These are phyloP conservation scores for Camelina neglecta DNA, from an alignment of 345 rosid species.

Conservation along the genomic window DNA sequence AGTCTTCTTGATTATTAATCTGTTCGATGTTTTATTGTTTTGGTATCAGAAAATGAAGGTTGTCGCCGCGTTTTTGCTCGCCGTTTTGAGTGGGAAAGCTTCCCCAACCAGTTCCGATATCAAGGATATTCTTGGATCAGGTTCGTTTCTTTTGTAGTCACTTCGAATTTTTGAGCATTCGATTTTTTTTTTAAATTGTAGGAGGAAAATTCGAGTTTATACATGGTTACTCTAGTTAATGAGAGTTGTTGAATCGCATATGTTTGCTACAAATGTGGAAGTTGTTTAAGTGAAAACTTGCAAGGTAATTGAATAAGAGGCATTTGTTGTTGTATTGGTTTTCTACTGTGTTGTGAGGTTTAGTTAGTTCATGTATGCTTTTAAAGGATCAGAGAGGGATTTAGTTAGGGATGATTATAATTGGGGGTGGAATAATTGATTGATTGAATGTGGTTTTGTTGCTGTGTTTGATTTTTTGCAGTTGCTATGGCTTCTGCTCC, in stretches of 20 bases:
- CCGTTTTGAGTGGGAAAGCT: constrained; percentile 71
- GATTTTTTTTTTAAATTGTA: background rate
- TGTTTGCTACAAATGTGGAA: too few relatives aligned
- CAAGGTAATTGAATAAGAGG: too few relatives aligned
- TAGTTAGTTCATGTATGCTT: too few relatives aligned
- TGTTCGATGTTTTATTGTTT: background rate
- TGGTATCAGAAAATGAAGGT: constrained; percentile 58
- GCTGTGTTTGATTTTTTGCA: constrained; percentile 25
- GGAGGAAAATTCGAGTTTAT: background rate
- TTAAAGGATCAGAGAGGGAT: too few relatives aligned
- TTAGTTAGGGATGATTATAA: background rate
- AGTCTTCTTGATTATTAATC: background rate
- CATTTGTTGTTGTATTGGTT: too few relatives aligned
- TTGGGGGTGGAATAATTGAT: background rate
- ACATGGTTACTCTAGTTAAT: too few relatives aligned
- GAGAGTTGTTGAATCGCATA: too few relatives aligned
- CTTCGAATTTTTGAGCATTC: background rate
- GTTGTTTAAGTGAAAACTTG: too few relatives aligned
- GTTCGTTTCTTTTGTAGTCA: constrained; percentile 34
- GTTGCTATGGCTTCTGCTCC: constrained; percentile 55
- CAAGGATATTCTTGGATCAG: constrained; percentile 70
- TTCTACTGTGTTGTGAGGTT: too few relatives aligned
- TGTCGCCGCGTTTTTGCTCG: constrained; percentile 75
- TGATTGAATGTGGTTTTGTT: background rate
- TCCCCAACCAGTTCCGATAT: constrained; percentile 58